Evolutionary conservation across 2,329 filamentous ascomycete genomes (phyloP).

Genomic region (Xylariaceae sp.): DNA sequence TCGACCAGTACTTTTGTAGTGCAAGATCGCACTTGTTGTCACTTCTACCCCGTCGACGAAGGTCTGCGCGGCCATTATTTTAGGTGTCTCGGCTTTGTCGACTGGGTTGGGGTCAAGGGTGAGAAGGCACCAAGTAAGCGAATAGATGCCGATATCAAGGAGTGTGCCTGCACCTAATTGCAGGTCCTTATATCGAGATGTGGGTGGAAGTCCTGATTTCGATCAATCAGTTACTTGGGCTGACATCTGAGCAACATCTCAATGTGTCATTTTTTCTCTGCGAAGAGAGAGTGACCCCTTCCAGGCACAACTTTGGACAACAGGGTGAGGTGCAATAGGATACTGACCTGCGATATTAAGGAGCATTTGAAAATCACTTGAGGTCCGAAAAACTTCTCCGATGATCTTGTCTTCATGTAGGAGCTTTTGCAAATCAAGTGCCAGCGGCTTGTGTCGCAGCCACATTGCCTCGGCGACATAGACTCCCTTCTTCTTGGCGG

Average conservation of each 20-base stretch:
- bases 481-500: slow-evolving; percentile 38
- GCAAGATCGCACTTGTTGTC: slow-evolving; percentile 37
- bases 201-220: slow-evolving; percentile 17
- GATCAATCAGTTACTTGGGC: neutral
- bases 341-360: slow-evolving; percentile 30
- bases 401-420: slow-evolving; percentile 40
- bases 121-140: slow-evolving; percentile 39
- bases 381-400: slow-evolving; percentile 38
- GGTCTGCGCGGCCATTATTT: slow-evolving; percentile 36
- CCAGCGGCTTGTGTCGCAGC: slow-evolving; percentile 42
- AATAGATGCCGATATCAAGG: slow-evolving; percentile 45
- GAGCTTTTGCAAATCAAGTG: slow-evolving; percentile 33
- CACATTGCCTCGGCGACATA: slow-evolving; percentile 48
- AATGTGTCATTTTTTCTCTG: neutral
- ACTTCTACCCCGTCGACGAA: slow-evolving; percentile 35
- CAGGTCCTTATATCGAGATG: slow-evolving; percentile 36
- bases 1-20: slow-evolving; percentile 37
- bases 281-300: no score
- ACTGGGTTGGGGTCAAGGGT: slow-evolving; percentile 32
- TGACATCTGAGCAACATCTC: neutral
- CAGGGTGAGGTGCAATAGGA: no score
- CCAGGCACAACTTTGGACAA: no score
- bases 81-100: slow-evolving; percentile 29
- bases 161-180: slow-evolving; percentile 41
- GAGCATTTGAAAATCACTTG: slow-evolving; percentile 40